Base-by-base conservation (phyloP, 805 yeast species). In the Lachancea kluyveri region DNA sequence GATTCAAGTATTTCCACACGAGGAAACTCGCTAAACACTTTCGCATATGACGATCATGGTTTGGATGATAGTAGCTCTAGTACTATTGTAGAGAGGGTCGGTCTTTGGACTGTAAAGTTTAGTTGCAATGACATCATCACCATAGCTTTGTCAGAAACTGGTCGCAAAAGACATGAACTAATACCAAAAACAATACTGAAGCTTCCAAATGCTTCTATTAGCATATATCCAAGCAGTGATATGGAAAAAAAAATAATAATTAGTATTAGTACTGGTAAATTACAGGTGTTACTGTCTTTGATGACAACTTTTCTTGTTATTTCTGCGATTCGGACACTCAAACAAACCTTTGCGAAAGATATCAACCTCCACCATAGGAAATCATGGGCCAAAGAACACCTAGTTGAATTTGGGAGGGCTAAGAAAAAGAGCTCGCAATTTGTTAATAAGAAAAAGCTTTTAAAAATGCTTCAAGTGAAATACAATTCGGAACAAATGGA, bases 291-390 rank as follows among this genome's bases (percentile, higher is more conserved):
- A 5, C 54, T 62, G 26, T 65, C 71, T 3, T 43, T 65, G 10
- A 63, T 64, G 37, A 57, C 66, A 3, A 66, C 67, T 28, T 74
- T 72, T 45, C 52, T 71, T 13, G 45, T 66, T 0, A 46, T 69
- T 3, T 70, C 78, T 0, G 56, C 70, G 2, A 34, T 65, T 6
- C 69, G 65, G 40, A 53, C 74, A 4, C 40, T 74, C 13, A 60
- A 64, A 30, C 68, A 68, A 42, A 65, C 55, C 4, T 56, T 54
- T 33, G 46, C 52, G 7, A 69, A 7, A 21, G 62, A 31, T 41
- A 50, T 36, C 41, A 53, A 35, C 38, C 41, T 35, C 25, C 41
- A 28, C 22, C 40, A 32, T 28, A 48, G 34, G 15, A 49, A 50
- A 19, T 52, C 58, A 1, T 42, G 43, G 41, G 54, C 58, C 4